These are phyloP conservation scores for Phytophthora quininea DNA, from an alignment of 352 stramenopile genomes.

Conservation along the genomic window DNA sequence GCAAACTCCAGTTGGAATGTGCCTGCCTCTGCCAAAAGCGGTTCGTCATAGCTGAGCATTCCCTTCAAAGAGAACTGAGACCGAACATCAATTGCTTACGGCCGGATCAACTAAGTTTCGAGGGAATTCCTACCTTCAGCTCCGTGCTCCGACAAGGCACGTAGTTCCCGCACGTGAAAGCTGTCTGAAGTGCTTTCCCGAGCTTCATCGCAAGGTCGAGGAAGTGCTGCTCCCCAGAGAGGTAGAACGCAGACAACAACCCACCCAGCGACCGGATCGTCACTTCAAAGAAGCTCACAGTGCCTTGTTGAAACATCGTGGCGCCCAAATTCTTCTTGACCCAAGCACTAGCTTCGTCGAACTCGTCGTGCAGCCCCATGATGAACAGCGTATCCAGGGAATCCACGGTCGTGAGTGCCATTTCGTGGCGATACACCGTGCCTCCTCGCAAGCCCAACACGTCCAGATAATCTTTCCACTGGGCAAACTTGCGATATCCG, in stretches of 20 bases:
- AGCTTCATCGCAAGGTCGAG: conserved; percentile 46
- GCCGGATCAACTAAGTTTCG: too few species aligned
- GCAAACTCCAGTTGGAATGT: conserved; percentile 77
- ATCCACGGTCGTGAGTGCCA: conserved; percentile 70
- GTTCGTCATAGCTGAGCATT: conserved; percentile 11
- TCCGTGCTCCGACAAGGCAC: conserved; percentile 48
- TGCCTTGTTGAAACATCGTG: conserved; percentile 36
- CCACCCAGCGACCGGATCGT: conserved; percentile 66
- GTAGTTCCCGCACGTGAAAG: conserved; percentile 42
- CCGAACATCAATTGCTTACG: too few species aligned
- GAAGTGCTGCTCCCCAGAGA: conserved; percentile 58
- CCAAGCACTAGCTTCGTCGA: conserved; percentile 65
- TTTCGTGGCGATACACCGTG: conserved; percentile 53
- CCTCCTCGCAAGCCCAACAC: conserved; percentile 12
- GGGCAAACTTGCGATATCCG: conserved; percentile 37
- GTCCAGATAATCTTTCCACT: conserved; percentile 45
- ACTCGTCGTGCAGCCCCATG: conserved; percentile 65
- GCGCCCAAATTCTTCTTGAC: conserved; percentile 45
- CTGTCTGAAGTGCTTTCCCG: conserved; percentile 35
- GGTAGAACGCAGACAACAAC: conserved; percentile 57
- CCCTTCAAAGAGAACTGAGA: conserved; percentile 20
- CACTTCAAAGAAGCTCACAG: conserved; percentile 69
- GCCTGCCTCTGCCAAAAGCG: conserved; percentile 49
- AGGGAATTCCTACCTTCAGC: conserved; percentile 45
- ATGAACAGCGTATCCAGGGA: conserved; percentile 76